phyloP scores from a whole-genome alignment of 176 grass and related monocot species.

The Poa annua region DNA sequence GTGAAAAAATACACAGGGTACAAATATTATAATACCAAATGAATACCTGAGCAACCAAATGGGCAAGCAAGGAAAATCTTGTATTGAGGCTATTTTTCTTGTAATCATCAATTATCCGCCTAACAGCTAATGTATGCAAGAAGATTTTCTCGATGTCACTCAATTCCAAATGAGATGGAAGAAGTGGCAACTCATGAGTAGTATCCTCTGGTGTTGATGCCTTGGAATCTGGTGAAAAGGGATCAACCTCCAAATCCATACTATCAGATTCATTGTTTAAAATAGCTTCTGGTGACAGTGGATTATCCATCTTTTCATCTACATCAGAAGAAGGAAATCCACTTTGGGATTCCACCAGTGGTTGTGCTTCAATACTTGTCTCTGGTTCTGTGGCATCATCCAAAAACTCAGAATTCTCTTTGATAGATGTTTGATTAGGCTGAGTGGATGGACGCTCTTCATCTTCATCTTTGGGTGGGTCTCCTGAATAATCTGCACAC shows the following conservation, averaged over 20 bases:
- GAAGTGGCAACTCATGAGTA: constrained; percentile 67
- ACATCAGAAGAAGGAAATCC: constrained; percentile 43
- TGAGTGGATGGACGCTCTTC: constrained; percentile 38
- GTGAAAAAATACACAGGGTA: constrained; percentile 20
- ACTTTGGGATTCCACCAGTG: constrained; percentile 7
- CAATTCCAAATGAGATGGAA: constrained; percentile 75
- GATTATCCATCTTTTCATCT: constrained; percentile 53
- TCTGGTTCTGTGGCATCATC: constrained; percentile 43
- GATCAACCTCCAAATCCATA: constrained; percentile 62
- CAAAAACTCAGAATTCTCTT: constrained; percentile 45
- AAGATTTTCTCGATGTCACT: constrained; percentile 61
- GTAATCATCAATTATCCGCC: constrained; percentile 71
- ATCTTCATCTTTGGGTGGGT: constrained; percentile 43
- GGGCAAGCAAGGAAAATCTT: constrained; percentile 81
- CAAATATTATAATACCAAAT: constrained; percentile 40
- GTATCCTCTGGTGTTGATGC: constrained; percentile 60
- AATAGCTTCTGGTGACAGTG: constrained; percentile 61
- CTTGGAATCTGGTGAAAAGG: constrained; percentile 44
- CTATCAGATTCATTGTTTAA: constrained; percentile 55
- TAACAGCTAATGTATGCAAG: constrained; percentile 60
- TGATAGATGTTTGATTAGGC: constrained; percentile 31
- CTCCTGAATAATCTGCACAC: constrained; percentile 46
- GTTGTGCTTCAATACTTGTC: constrained; percentile 39
- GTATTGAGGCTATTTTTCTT: constrained; percentile 55
- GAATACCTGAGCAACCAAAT: constrained; percentile 84